These are phyloP conservation scores for Penicillium antarcticum DNA, from an alignment of 495 filamentous ascomycete genomes.

Conservation along the genomic window DNA sequence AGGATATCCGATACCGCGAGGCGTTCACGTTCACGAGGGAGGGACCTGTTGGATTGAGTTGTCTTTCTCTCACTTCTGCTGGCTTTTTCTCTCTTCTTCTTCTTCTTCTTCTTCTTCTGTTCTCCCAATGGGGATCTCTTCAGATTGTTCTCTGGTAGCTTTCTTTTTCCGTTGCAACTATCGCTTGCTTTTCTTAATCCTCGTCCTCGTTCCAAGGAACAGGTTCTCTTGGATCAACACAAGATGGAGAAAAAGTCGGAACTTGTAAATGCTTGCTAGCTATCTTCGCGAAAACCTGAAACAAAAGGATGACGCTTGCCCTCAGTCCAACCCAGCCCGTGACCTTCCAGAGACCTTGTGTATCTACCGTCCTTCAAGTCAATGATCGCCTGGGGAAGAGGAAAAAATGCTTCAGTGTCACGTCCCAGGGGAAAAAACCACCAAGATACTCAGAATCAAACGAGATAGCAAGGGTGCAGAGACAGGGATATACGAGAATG, in stretches of 20 bases:
- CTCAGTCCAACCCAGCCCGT: constrained; percentile 24
- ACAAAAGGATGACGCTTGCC: constrained; percentile 32
- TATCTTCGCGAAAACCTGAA: constrained; percentile 44
- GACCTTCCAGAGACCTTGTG: constrained; percentile 12
- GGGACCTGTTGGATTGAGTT: too few species aligned
- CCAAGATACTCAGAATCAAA: constrained; percentile 1
- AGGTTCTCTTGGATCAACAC: constrained; percentile 30
- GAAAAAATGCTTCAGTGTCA: neutral
- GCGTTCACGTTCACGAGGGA: too few species aligned
- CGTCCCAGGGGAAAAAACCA: neutral
- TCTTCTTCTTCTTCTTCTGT: constrained; percentile 16
- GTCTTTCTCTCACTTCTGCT: neutral
- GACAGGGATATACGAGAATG: constrained; percentile 1
- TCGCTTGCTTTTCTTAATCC: constrained; percentile 29
- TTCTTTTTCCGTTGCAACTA: constrained; percentile 15
- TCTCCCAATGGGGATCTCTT: neutral
- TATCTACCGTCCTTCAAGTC: constrained; percentile 25
- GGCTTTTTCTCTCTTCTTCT: constrained; percentile 11
- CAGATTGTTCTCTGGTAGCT: constrained; percentile 7
- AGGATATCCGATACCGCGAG: too few species aligned
- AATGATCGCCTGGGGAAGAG: constrained; percentile 7
- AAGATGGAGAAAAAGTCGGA: constrained; percentile 44
- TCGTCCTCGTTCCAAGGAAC: constrained; percentile 26
- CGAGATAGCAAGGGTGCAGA: neutral
- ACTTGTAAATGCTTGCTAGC: constrained; percentile 54